phyloP scores from a whole-genome alignment of 352 stramenopile genomes.

The Pilasporangium apinafurcum region DNA sequence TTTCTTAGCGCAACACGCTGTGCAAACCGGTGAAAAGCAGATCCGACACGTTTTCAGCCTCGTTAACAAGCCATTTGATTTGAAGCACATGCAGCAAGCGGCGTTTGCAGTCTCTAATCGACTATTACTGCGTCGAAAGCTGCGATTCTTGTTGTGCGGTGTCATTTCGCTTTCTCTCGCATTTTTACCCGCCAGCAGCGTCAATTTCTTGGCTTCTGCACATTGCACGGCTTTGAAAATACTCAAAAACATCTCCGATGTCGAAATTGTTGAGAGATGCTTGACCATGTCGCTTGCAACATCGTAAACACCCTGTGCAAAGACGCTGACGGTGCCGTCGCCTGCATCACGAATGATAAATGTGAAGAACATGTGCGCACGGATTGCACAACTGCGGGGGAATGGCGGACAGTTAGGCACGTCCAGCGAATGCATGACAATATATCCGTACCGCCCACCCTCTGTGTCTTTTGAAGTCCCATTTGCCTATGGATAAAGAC shows the following conservation, averaged over 20 bases:
- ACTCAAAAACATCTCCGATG: conserved; percentile 25
- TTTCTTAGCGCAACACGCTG: conserved; percentile 1
- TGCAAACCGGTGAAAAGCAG: conserved; percentile 1
- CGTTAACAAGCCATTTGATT: not conserved
- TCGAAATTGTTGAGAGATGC: conserved; percentile 17
- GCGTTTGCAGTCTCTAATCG: too few species aligned
- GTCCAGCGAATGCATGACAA: conserved; percentile 37
- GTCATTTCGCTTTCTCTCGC: too few species aligned
- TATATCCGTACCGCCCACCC: conserved; percentile 29
- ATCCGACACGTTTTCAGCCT: not conserved
- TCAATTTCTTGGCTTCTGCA: conserved; percentile 52
- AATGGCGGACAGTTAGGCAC: conserved; percentile 33
- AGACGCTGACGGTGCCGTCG: conserved; percentile 30
- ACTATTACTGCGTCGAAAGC: too few species aligned
- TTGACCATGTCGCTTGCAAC: conserved; percentile 21
- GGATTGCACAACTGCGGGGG: conserved; percentile 13
- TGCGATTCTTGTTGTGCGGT: too few species aligned
- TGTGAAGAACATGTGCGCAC: conserved; percentile 20
- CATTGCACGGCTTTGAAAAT: conserved; percentile 28
- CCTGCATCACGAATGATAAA: conserved; percentile 31
- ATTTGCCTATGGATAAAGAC: too few species aligned
- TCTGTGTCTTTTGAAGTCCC: conserved; percentile 20
- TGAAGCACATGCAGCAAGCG: conserved; percentile 7
- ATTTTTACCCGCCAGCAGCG: conserved; percentile 26
- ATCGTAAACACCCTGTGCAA: conserved; percentile 39